Conservation (phyloP, 768 basidiomycete genomes). For the Leccinum pellstonianum region DNA sequence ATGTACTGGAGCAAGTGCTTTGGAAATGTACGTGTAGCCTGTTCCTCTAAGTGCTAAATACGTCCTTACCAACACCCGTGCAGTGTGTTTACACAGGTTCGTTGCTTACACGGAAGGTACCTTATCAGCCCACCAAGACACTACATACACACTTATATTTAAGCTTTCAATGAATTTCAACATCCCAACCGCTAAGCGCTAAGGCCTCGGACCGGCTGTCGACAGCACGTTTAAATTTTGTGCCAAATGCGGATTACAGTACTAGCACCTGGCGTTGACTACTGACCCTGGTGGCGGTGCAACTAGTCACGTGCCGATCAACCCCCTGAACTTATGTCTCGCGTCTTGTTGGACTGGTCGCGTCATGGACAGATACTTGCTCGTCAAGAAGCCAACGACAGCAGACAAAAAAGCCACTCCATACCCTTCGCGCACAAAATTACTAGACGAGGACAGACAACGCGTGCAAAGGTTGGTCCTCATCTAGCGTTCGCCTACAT, state of each 20-base stretch:
- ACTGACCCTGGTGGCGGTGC: not conserved
- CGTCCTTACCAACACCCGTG: not conserved
- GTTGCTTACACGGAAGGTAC: not conserved
- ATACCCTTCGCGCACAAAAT: constrained; percentile 12
- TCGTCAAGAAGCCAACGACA: constrained; percentile 21
- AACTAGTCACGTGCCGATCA: constrained; percentile 10
- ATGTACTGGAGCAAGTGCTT: not conserved
- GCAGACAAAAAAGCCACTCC: constrained; percentile 7
- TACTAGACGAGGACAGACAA: constrained; percentile 17
- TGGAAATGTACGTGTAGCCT: not conserved
- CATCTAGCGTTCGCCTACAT: not conserved
- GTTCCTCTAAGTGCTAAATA: not conserved
- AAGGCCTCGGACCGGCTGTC: too few relatives aligned
- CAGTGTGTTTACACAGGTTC: not conserved
- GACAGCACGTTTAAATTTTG: too few relatives aligned
- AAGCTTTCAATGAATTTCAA: not conserved
- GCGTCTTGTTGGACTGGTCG: not conserved
- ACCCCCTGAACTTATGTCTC: constrained; percentile 10
- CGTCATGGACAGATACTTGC: constrained; percentile 31
- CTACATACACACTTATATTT: not conserved
- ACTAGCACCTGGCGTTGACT: too few relatives aligned
- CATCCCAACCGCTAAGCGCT: too few relatives aligned
- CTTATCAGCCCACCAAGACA: too few relatives aligned
- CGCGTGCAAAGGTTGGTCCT: constrained; percentile 15
- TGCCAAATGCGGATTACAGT: too few relatives aligned